Evolutionary conservation across 768 basidiomycete genomes (phyloP).

Genomic region (Gautieria morchelliformis): DNA sequence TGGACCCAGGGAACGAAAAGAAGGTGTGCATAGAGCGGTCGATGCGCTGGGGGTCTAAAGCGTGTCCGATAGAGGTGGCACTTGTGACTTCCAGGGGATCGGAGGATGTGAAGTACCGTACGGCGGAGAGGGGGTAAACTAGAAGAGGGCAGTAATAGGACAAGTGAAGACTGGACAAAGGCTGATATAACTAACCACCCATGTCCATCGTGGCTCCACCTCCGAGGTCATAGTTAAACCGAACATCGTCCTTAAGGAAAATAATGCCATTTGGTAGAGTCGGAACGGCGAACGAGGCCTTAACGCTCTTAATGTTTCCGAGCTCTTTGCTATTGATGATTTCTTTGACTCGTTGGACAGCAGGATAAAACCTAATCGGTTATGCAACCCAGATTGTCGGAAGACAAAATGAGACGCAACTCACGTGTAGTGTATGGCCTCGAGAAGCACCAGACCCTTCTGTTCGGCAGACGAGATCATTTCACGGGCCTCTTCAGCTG

Average conservation of each 20-base stretch:
- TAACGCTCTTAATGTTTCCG: conserved; percentile 10
- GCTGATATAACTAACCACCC: conserved; percentile 6
- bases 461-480: conserved; percentile 17
- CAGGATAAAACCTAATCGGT: conserved; percentile 14
- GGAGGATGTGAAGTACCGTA: too few relatives aligned
- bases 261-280: neutral
- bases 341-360: conserved; percentile 10
- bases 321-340: conserved; percentile 12
- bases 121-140: too few relatives aligned
- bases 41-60: conserved; percentile 14
- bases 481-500: conserved; percentile 18
- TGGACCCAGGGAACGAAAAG: conserved; percentile 25
- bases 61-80: too few relatives aligned
- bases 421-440: neutral
- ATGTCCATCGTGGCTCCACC: conserved; percentile 19
- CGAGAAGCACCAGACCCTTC: conserved; percentile 19
- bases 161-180: too few relatives aligned
- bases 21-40: conserved; percentile 22
- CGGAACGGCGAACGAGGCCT: conserved; percentile 6
- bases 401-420: conserved; percentile 16
- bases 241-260: conserved; percentile 10
- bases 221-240: conserved; percentile 15
- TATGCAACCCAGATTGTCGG: too few relatives aligned
- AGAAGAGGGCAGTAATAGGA: too few relatives aligned
- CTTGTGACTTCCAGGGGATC: neutral